Evolutionary conservation across 2,329 filamentous ascomycete genomes (phyloP).

Genomic region (Orbilia brochopaga): DNA sequence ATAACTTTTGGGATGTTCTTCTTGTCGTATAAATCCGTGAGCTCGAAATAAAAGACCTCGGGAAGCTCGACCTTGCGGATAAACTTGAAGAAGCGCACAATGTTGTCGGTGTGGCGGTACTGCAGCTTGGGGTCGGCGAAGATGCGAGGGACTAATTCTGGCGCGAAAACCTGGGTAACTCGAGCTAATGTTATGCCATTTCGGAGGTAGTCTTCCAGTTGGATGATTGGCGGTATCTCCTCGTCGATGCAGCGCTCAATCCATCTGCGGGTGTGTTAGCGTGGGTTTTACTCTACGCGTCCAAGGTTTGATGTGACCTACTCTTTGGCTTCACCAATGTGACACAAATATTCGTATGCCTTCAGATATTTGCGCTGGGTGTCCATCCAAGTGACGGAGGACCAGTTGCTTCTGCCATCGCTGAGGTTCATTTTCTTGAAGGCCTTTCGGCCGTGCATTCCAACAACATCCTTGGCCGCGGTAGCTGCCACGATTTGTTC

Average conservation of each 20-base stretch:
- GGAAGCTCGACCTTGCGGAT: conserved; percentile 89
- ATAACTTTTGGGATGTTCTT: conserved; percentile 99
- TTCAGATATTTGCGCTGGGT: conserved; percentile 95
- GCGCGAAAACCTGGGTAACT: conserved; percentile 86
- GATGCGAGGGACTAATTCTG: conserved; percentile 76
- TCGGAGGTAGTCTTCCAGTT: conserved; percentile 88
- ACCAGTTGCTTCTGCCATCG: conserved; percentile 66
- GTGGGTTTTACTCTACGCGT: conserved; percentile 5
- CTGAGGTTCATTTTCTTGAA: conserved; percentile 64
- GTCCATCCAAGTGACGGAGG: conserved; percentile 96
- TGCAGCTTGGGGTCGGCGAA: conserved; percentile 85
- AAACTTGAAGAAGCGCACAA: conserved; percentile 93
- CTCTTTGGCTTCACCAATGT: conserved; percentile 98
- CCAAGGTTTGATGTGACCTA: conserved; percentile 29
- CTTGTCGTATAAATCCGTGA: conserved; percentile 98
- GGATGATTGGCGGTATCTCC: conserved; percentile 86
- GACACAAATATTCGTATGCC: conserved; percentile 97
- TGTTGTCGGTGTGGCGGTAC: conserved; percentile 96
- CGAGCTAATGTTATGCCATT: conserved; percentile 95
- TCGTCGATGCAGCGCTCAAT: conserved; percentile 89
- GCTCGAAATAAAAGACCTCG: conserved; percentile 92
- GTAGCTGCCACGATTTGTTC: conserved; percentile 79
- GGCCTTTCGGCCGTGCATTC: conserved; percentile 79
- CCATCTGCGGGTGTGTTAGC: conserved; percentile 64
- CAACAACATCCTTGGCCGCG: conserved; percentile 82